Conservation (phyloP, 2,329 filamentous ascomycete species). For the Helicocarpus griseus region DNA sequence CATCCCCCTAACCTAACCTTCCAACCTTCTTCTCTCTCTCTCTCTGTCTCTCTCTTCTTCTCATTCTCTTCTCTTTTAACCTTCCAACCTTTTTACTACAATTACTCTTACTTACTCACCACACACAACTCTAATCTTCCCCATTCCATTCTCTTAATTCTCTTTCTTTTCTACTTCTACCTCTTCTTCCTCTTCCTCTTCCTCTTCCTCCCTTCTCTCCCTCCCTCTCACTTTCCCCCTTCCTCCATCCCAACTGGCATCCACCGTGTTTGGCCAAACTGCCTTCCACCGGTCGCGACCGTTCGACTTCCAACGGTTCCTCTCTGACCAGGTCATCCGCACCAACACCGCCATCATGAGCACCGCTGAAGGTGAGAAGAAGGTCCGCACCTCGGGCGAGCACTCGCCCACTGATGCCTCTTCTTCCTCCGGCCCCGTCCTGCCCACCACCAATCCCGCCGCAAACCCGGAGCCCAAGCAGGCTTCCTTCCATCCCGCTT, state of each 20-base stretch:
- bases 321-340: slow-evolving; percentile 30
- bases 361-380: slow-evolving; percentile 59
- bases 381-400: slow-evolving; percentile 75
- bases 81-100: too few relatives aligned
- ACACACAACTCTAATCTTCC: too few relatives aligned
- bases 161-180: not conserved
- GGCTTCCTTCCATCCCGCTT: slow-evolving; percentile 61
- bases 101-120: too few relatives aligned
- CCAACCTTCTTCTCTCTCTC: too few relatives aligned
- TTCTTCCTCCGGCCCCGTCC: slow-evolving; percentile 36
- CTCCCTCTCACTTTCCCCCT: slow-evolving; percentile 10
- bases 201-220: slow-evolving; percentile 7
- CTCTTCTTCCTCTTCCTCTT: slow-evolving; percentile 8
- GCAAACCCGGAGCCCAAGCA: slow-evolving; percentile 62
- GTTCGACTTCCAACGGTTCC: slow-evolving; percentile 40
- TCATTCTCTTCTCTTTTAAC: too few relatives aligned
- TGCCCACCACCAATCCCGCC: slow-evolving; percentile 73
- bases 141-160: not conserved
- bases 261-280: slow-evolving; percentile 34
- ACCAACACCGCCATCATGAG: slow-evolving; percentile 41
- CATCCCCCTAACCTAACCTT: too few relatives aligned
- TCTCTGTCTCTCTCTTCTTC: too few relatives aligned
- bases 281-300: slow-evolving; percentile 33
- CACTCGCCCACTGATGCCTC: slow-evolving; percentile 19
- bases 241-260: slow-evolving; percentile 28